A percentile compares a stretch with the other conserved stretches of the same genome.
These are phyloP conservation scores for Lactarius pseudohatsudake DNA, from an alignment of 768 basidiomycete species.

Conservation along the genomic window DNA sequence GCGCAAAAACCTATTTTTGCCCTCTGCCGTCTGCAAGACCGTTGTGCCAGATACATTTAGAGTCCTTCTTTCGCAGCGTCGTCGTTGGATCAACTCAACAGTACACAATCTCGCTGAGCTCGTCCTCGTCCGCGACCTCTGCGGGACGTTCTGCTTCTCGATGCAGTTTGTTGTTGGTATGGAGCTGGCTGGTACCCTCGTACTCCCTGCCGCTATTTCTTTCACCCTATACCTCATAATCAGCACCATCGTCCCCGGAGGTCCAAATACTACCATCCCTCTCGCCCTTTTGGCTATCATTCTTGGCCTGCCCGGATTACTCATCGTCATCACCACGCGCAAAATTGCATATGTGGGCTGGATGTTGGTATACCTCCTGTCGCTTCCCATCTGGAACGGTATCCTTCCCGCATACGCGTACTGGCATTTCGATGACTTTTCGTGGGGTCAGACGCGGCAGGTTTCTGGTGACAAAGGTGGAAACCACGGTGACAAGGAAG, in stretches of 20 bases:
- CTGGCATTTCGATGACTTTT: conserved; percentile 99
- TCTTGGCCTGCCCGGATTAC: conserved; percentile 90
- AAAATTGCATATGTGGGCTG: conserved; percentile 94
- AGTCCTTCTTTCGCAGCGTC: conserved; percentile 90
- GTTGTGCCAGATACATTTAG: conserved; percentile 96
- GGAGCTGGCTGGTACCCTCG: conserved; percentile 95
- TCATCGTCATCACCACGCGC: conserved; percentile 94
- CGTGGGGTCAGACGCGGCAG: conserved; percentile 93
- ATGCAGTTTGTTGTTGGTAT: conserved; percentile 99
- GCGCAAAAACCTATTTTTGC: conserved; percentile 98
- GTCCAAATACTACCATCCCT: conserved; percentile 79
- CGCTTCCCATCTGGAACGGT: conserved; percentile 97
- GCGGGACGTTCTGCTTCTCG: conserved; percentile 99
- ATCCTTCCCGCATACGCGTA: conserved; percentile 94
- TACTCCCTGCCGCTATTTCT: conserved; percentile 94
- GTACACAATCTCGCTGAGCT: conserved; percentile 97
- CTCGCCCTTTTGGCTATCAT: conserved; percentile 92
- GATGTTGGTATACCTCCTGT: conserved; percentile 93
- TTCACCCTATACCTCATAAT: conserved; percentile 96
- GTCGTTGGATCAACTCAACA: conserved; percentile 99
- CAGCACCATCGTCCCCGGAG: conserved; percentile 78
- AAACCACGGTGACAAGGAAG: conserved; percentile 89
- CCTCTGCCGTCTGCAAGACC: conserved; percentile 98
- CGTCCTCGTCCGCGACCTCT: conserved; percentile 93
- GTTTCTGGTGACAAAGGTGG: conserved; percentile 53